Evolutionary conservation across 2,329 filamentous ascomycete species (phyloP), one percentile per base, ranked within the genome.

Genomic region (Hypoxylon sp.): DNA sequence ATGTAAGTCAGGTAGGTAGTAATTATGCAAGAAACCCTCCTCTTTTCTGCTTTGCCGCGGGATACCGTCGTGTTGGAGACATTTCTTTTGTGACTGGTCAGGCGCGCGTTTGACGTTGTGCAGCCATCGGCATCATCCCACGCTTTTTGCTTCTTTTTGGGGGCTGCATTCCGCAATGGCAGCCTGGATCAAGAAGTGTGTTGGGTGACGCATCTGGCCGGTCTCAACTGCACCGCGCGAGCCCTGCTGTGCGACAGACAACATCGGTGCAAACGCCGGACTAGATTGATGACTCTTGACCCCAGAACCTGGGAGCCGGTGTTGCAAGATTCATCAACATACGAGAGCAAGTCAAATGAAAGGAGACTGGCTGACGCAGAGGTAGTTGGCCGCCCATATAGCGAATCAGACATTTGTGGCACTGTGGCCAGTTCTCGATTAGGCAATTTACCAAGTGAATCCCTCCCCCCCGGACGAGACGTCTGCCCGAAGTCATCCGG

Each of bases 31-130:
- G 31, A 18, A 35, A 35, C 6, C 9, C 31, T 53, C 49, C 9
- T 40, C 48, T 43, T 43, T 48, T 8, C 27, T 55, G 53, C 55
- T 60, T 53, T 56, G 37, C 33, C 15, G 37, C 29, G 31, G 26
- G 23, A 53, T 40, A 18, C 23, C 17, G 42, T 27, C 47, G 26
- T 31, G 23, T 55, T 55, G 41, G 50, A 53, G 45, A 24, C 15
- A 10, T 13, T 29, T 26, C 13, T n/a, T 35, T 35, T 54, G 37
- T 55, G 27, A 55, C 50, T 61, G 54, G 58, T 47, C 41, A 13
- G 26, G 3, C 27, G 43, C 33, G 46, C 24, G 35, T 49, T 41
- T 55, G 37, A 29, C 10, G 46, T 55, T 10, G 47, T 43, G 55
- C 60, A 17, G 15, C 29, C 13, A 24, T 9, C 29, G 29, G 47